Conservation (phyloP, 2,329 filamentous ascomycete genomes). For the Curvularia verruculosa region DNA sequence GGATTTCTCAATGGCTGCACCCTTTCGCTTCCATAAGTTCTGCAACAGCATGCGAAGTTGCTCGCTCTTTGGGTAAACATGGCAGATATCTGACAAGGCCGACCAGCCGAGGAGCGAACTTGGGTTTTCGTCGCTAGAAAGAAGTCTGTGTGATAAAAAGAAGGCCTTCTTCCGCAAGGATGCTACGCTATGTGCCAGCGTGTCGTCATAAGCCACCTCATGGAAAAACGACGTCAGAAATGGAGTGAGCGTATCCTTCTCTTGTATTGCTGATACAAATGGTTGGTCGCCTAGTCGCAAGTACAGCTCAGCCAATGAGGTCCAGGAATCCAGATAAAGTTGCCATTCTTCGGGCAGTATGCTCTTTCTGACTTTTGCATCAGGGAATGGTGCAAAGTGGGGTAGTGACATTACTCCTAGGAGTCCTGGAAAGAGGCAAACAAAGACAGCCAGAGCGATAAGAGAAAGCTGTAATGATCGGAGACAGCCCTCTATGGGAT, state of each 20-base stretch:
- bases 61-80: conserved; percentile 68
- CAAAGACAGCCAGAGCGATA: no score
- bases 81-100: conserved; percentile 72
- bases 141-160: conserved; percentile 65
- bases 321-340: conserved; percentile 77
- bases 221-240: conserved; percentile 74
- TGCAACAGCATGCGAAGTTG: conserved; percentile 58
- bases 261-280: conserved; percentile 59
- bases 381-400: conserved; percentile 78
- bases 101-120: conserved; percentile 65
- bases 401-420: conserved; percentile 60
- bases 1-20: conserved; percentile 59
- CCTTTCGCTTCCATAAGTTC: conserved; percentile 60
- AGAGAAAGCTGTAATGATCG: not conserved
- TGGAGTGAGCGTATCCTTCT: conserved; percentile 63
- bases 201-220: conserved; percentile 53
- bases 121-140: conserved; percentile 57
- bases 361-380: conserved; percentile 67
- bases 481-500: not conserved
- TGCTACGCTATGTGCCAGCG: conserved; percentile 48
- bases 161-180: conserved; percentile 69
- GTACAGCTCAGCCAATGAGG: conserved; percentile 68
- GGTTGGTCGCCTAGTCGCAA: conserved; percentile 63
- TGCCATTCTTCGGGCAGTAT: conserved; percentile 77
- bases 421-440: not conserved